Evolutionary conservation across 371 early-diverging fungal genomes (phyloP), one percentile per base, ranked within the genome.

Genomic region (Rhizopus stolonifer): DNA sequence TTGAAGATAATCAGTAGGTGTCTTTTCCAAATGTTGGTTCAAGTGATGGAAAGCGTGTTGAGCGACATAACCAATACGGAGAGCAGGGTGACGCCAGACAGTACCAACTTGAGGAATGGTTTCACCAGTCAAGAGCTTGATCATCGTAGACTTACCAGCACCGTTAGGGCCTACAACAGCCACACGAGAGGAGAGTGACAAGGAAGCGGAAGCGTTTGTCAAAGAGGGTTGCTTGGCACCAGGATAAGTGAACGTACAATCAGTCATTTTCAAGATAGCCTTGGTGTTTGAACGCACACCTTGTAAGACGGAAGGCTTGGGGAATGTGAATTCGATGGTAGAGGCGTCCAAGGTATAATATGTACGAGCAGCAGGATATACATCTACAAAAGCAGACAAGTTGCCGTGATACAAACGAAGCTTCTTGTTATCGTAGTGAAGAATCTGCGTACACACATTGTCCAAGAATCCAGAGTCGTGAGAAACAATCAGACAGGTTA

Each of bases 401-500:
- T 86, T 87, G 48, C 89, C 89, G 57, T 79, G 77, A 64, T 83
- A 85, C 56, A 78, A 65, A 65, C 81, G 81, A 42, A 84, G 74
- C 66, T 89, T 85, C 61, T 82, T 81, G 70, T 83, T 69, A 56
- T 82, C 86, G 56, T 89, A 87, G 64, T 92, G 92, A 46, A 91
- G 68, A 52, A 91, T 91, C 59, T 90, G 76, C 21, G 89, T 90
- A 70, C 88, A 88, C 5, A 88, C 88, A 33, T 82, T 84, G 77
- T 94, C 90, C 57, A 94, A 73, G 76, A 99, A 88, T 46, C 96
- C 87, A 81, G 99, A 94, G 76, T 99, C 99, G 92, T 99, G 99
- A 64, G 93, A 93, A 3, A 99, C 99, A 55, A 99, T 85, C 23
- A 99, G 94, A 44, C 98, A 93, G 32, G 96, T 98, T 25, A 99